These are phyloP conservation scores for Ophiocordyceps robertsii DNA, from an alignment of 2,329 filamentous ascomycete species.

Conservation along the genomic window DNA sequence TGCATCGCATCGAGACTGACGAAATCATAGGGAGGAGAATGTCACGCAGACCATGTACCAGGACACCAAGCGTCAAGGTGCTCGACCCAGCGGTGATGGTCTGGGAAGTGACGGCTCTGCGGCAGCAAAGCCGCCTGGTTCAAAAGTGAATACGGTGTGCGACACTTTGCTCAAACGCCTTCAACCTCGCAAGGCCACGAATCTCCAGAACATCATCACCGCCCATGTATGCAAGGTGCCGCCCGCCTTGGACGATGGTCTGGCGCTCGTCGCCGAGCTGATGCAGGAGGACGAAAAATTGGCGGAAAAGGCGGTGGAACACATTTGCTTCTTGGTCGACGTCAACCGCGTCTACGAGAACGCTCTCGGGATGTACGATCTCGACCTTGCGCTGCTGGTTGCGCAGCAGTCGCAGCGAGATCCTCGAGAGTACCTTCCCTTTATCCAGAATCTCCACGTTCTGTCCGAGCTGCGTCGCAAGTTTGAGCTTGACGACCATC, in stretches of 20 bases:
- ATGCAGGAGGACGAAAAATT: constrained; percentile 54
- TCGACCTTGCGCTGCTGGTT: constrained; percentile 79
- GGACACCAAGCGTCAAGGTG: constrained; percentile 50
- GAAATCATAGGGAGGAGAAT: constrained; percentile 57
- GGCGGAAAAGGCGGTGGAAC: constrained; percentile 81
- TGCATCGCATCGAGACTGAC: constrained; percentile 8
- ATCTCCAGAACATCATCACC: constrained; percentile 87
- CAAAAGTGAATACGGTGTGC: constrained; percentile 80
- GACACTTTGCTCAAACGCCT: constrained; percentile 67
- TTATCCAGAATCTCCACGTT: constrained; percentile 75
- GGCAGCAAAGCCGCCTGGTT: constrained; percentile 8
- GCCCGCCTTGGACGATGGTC: constrained; percentile 75
- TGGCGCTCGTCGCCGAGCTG: constrained; percentile 65
- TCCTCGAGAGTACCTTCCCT: constrained; percentile 87
- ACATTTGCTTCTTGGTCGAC: constrained; percentile 95
- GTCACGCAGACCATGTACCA: constrained; percentile 89
- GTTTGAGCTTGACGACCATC: constrained; percentile 81
- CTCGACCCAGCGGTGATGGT: constrained; percentile 3
- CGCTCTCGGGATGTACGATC: constrained; percentile 78
- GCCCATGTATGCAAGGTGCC: constrained; percentile 89
- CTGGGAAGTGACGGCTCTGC: constrained; percentile 5
- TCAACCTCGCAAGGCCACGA: constrained; percentile 41
- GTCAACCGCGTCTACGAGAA: constrained; percentile 85
- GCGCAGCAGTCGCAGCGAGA: constrained; percentile 95
- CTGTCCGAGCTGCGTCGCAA: constrained; percentile 56